Evolutionary conservation across 352 stramenopile species (phyloP).

Genomic region (Phytophthora cajani): DNA sequence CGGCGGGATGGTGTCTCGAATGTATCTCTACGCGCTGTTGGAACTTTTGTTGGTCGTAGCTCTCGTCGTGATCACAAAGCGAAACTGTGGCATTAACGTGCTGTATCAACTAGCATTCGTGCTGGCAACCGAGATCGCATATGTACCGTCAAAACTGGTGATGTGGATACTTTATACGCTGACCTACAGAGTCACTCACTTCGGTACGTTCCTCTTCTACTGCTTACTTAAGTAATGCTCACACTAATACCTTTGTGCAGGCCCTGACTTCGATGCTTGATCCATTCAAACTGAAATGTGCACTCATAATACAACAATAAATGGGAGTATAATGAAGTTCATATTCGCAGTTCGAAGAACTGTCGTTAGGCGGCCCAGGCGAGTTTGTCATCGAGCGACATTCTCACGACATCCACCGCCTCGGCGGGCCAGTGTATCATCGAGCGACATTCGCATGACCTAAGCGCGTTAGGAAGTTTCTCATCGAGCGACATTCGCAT

Average conservation of each 20-base stretch:
- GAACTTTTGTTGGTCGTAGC: conserved; percentile 25
- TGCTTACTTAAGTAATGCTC: too few species aligned
- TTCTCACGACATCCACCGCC: too few species aligned
- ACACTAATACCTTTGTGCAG: neutral
- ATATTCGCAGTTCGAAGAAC: too few species aligned
- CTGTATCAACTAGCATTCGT: conserved; percentile 37
- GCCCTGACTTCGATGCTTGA: neutral
- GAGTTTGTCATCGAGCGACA: too few species aligned
- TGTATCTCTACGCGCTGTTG: conserved; percentile 20
- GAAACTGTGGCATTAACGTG: conserved; percentile 19
- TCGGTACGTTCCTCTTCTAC: conserved; percentile 5
- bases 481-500: too few species aligned
- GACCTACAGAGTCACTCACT: conserved; percentile 10
- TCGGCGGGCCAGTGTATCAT: too few species aligned
- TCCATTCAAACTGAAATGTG: too few species aligned
- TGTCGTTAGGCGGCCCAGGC: too few species aligned
- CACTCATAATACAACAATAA: too few species aligned
- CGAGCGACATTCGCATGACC: too few species aligned
- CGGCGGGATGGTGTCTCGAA: conserved; percentile 6
- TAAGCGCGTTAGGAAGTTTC: too few species aligned
- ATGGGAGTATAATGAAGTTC: too few species aligned
- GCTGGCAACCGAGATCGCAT: conserved; percentile 21
- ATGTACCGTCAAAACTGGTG: conserved; percentile 24
- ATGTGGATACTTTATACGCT: conserved; percentile 24
- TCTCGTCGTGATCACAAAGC: conserved; percentile 18